Conservation (phyloP, 2,329 filamentous ascomycete species). For the Microdochium paspali region DNA sequence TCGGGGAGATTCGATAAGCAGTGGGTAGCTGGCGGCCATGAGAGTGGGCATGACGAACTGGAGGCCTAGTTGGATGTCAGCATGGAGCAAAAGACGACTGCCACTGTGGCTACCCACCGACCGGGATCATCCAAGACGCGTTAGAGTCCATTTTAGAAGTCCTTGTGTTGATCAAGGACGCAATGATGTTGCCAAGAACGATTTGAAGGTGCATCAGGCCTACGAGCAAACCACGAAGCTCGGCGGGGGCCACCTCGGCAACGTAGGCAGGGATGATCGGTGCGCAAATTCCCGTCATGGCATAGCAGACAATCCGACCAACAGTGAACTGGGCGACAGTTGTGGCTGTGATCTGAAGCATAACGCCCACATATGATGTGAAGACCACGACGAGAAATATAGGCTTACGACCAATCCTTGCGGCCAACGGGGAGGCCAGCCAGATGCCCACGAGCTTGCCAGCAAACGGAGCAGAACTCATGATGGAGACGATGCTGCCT, state of each 20-base stretch:
- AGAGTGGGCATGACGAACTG: background rate
- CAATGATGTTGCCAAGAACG: constrained; percentile 13
- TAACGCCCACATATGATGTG: constrained; percentile 10
- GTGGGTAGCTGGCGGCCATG: background rate
- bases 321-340: constrained; percentile 19
- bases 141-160: constrained; percentile 12
- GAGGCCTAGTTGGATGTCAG: background rate
- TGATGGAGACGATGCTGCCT: background rate
- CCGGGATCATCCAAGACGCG: background rate
- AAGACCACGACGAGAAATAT: background rate
- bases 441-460: background rate
- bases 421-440: background rate
- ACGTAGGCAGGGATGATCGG: constrained; percentile 21
- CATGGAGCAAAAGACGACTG: background rate
- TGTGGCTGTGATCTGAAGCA: constrained; percentile 16
- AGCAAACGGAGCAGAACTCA: background rate
- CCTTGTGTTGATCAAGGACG: constrained; percentile 14
- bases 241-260: constrained; percentile 14
- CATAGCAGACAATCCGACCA: constrained; percentile 18
- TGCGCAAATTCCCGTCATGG: constrained; percentile 21
- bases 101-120: background rate
- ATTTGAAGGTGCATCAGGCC: constrained; percentile 19
- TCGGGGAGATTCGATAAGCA: background rate
- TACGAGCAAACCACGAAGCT: constrained; percentile 16
- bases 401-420: background rate